These are phyloP conservation scores for Cubamyces lactineus DNA, from an alignment of 768 basidiomycete species.

Conservation along the genomic window DNA sequence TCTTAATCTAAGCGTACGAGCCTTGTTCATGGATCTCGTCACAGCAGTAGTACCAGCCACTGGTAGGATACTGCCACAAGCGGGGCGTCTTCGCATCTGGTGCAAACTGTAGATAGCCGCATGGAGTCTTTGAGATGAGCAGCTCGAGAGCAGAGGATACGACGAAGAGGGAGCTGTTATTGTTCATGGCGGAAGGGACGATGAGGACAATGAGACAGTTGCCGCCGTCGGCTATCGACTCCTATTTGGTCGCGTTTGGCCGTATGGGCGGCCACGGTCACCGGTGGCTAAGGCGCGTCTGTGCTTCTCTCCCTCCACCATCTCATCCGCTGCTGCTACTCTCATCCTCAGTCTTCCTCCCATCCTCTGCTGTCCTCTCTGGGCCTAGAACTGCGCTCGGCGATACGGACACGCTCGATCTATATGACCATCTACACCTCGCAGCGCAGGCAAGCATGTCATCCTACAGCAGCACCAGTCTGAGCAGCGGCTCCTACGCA, in stretches of 20 bases:
- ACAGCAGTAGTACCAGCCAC: too few species aligned
- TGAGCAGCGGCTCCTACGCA: conserved; percentile 21
- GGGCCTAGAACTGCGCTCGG: conserved; percentile 4
- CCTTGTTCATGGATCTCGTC: too few species aligned
- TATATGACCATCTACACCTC: conserved; percentile 9
- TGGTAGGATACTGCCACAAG: not conserved
- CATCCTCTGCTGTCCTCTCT: conserved; percentile 6
- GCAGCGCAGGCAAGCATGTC: conserved; percentile 15
- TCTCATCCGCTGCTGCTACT: not conserved
- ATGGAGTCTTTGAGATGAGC: too few species aligned
- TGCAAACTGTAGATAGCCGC: too few species aligned
- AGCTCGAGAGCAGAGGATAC: not conserved
- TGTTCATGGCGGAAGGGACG: not conserved
- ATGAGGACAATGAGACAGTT: conserved; percentile 10
- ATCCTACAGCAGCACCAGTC: conserved; percentile 25
- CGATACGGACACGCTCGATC: conserved; percentile 6
- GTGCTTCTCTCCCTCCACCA: conserved; percentile 14
- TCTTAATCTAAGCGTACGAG: too few species aligned
- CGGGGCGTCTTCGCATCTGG: not conserved
- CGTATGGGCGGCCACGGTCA: conserved; percentile 22
- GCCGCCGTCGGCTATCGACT: conserved; percentile 5
- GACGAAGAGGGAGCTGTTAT: not conserved
- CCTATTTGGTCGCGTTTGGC: conserved; percentile 21
- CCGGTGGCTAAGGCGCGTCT: conserved; percentile 13
- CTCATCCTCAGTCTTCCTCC: not conserved